Evolutionary conservation across 148 eudicot genomes (phyloP).

Genomic region (Silene uniflora): DNA sequence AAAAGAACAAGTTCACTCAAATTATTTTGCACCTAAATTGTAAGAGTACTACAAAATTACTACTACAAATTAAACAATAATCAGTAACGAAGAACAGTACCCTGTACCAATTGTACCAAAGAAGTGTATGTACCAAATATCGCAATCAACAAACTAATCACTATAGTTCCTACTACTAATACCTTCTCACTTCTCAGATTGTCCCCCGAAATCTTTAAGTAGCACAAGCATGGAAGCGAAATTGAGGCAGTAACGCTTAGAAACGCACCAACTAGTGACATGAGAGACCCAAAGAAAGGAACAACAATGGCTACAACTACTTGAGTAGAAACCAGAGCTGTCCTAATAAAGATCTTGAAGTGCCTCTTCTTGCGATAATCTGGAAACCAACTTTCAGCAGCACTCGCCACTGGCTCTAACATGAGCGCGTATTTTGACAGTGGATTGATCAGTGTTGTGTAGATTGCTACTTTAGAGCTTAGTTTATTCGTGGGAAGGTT

Average conservation of each 20-base stretch:
- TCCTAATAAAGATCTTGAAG: slow-evolving; percentile 30
- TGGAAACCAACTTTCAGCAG: slow-evolving; percentile 42
- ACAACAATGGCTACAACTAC: slow-evolving; percentile 39
- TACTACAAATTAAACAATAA: background rate
- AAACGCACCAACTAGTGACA: slow-evolving; percentile 55
- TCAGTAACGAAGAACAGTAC: slow-evolving; percentile 7
- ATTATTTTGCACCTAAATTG: too few species aligned
- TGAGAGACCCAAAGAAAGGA: slow-evolving; percentile 44
- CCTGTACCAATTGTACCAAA: slow-evolving; percentile 29
- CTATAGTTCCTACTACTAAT: slow-evolving; percentile 26
- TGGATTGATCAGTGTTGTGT: slow-evolving; percentile 46
- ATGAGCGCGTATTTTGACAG: slow-evolving; percentile 50
- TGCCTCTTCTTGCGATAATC: slow-evolving; percentile 26
- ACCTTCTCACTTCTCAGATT: slow-evolving; percentile 20
- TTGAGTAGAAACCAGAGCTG: slow-evolving; percentile 37
- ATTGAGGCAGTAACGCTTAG: slow-evolving; percentile 38
- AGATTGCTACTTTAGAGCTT: slow-evolving; percentile 48
- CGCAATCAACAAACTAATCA: slow-evolving; percentile 29
- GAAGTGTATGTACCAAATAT: slow-evolving; percentile 49
- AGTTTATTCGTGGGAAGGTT: slow-evolving; percentile 37
- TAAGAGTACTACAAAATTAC: background rate
- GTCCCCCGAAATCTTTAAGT: slow-evolving; percentile 46
- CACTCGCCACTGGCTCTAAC: slow-evolving; percentile 42
- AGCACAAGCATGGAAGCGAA: slow-evolving; percentile 48
- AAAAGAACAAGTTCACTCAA: too few species aligned